Base-by-base conservation (phyloP, 2,329 filamentous ascomycete species). In the Onygenales sp. region DNA sequence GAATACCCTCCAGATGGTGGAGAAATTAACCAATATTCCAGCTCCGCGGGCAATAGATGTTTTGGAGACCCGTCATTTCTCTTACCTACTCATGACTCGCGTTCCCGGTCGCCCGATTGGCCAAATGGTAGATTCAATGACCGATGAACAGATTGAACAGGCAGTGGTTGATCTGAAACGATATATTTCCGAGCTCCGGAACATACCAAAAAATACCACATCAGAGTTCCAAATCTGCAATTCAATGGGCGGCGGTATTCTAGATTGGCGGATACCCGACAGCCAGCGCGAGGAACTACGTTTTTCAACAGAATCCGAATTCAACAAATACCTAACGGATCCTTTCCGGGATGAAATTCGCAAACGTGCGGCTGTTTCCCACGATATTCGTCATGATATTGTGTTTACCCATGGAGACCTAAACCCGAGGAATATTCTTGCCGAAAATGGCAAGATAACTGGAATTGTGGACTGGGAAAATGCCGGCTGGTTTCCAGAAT, bases 401-500 rank as follows among this genome's bases (percentile, higher is more conserved):
- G 61, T 63, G 49, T 65, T 65, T 50, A 65, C 64, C 2, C 63
- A 65, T 49, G 59, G 60, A 9, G 62, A 63, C 52, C 55, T 66
- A 8, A 61, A 58, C 49, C 61, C 60, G 17, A 56, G 60, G 36
- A 65, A 66, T 53, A 61, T 66, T 33, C 57, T 66, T 4, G 56
- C 61, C 2, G 58, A 62, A 39, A 61, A 61, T 46, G 60, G 61
- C 2, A 58, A 56, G 32, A 58, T 65, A 27, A 54, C 54, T 10
- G 63, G 61, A 11, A 55, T 65, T 49, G 57, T 65, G 11, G 64
- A 64, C 10, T 65, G 63, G 63, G 63, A 65, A 55, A 62, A 57
- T 44, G 57, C 63, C 4, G 61, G 62, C 13, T 65, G 60, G 58
- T 66, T 61, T 52, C 63, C 62, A 1, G 62, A 65, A 45, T 66